These are phyloP conservation scores for Pascua guehoae DNA, from an alignment of 1,284 basidiomycete species.

Conservation along the genomic window DNA sequence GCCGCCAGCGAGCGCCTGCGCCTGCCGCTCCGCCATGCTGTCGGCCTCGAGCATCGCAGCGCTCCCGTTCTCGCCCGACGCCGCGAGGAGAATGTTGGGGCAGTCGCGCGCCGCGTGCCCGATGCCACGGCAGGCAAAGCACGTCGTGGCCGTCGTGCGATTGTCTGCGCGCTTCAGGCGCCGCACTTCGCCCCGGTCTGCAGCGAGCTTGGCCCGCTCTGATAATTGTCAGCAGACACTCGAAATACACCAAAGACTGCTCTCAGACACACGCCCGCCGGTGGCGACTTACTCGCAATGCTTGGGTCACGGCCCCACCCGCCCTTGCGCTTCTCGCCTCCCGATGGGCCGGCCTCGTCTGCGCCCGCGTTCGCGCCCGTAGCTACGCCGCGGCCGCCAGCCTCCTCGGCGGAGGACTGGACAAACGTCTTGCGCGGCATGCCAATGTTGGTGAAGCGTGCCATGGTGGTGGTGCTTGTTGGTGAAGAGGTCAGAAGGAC, in stretches of 20 bases:
- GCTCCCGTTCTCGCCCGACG: slow-evolving; percentile 16
- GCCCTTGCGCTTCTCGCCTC: slow-evolving; percentile 17
- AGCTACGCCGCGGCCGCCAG: slow-evolving; percentile 5
- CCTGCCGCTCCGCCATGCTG: slow-evolving; percentile 8
- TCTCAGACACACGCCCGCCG: neutral
- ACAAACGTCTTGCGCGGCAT: slow-evolving; percentile 46
- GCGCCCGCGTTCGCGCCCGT: neutral
- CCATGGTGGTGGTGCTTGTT: slow-evolving; percentile 29
- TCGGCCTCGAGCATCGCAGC: slow-evolving; percentile 25
- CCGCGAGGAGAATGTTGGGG: slow-evolving; percentile 55
- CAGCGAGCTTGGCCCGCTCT: slow-evolving; percentile 29
- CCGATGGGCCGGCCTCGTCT: slow-evolving; percentile 23
- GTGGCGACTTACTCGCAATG: slow-evolving; percentile 38
- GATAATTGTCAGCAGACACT: neutral
- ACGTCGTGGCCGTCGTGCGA: slow-evolving; percentile 62
- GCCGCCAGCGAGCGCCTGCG: slow-evolving; percentile 6
- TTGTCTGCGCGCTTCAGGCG: slow-evolving; percentile 65
- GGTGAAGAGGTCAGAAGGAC: neutral
- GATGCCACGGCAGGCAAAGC: slow-evolving; percentile 80
- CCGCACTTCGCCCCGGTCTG: slow-evolving; percentile 57
- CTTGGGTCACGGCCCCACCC: slow-evolving; percentile 42
- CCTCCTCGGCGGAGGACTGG: slow-evolving; percentile 44
- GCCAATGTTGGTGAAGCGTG: slow-evolving; percentile 49
- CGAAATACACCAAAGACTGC: neutral
- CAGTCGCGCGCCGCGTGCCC: slow-evolving; percentile 85